Evolutionary conservation across 441 rosid genomes (phyloP).

Genomic region (Euphorbia schlechtendalii): DNA sequence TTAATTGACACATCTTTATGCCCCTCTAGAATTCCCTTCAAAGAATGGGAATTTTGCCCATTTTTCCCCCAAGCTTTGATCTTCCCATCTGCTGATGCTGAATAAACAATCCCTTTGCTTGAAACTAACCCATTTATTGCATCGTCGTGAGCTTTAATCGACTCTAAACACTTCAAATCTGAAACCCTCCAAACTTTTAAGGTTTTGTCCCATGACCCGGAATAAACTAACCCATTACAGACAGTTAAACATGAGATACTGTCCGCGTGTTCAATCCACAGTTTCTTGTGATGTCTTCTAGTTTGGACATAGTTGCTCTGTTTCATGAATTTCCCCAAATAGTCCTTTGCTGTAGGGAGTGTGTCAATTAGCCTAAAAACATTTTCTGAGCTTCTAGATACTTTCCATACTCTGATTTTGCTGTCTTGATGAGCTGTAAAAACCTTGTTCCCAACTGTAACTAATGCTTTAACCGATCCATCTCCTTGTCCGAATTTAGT

Average conservation of each 20-base stretch:
- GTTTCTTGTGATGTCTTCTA: conserved; percentile 64
- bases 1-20: conserved; percentile 70
- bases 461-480: conserved; percentile 75
- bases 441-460: conserved; percentile 60
- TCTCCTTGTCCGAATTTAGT: conserved; percentile 87
- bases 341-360: conserved; percentile 81
- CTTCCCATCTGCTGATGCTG: conserved; percentile 91
- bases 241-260: conserved; percentile 80
- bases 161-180: conserved; percentile 82
- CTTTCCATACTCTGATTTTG: conserved; percentile 84
- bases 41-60: conserved; percentile 39
- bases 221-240: conserved; percentile 51
- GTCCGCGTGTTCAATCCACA: conserved; percentile 90
- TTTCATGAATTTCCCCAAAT: conserved; percentile 78
- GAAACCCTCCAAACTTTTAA: conserved; percentile 82
- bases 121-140: conserved; percentile 63
- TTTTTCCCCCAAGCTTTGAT: conserved; percentile 74
- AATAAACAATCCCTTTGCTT: conserved; percentile 54
- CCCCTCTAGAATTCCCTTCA: conserved; percentile 64
- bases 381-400: conserved; percentile 72
- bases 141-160: conserved; percentile 87
- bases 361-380: conserved; percentile 69
- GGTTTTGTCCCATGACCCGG: conserved; percentile 93
- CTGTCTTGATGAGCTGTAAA: conserved; percentile 93
- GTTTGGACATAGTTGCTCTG: conserved; percentile 84